phyloP scores from a whole-genome alignment of 1,284 basidiomycete species.

The Polyporus tsugae region DNA sequence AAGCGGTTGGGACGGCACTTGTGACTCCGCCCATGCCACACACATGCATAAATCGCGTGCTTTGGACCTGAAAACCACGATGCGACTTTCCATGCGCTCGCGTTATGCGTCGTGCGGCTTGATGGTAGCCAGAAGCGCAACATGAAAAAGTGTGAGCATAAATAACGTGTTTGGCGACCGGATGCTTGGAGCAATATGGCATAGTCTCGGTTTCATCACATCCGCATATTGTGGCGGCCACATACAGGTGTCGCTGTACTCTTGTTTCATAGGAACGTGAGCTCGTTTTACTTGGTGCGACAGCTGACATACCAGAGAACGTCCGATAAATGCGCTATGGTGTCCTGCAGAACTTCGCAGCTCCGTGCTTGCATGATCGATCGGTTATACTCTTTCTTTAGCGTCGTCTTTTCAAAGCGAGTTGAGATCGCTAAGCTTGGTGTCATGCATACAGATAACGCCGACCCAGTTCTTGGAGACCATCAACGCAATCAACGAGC shows the following conservation, averaged over 20 bases:
- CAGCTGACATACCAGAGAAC: no score
- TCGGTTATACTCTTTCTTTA: not conserved
- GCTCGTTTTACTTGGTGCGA: no score
- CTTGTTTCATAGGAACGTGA: no score
- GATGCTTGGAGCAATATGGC: no score
- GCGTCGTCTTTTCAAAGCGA: not conserved
- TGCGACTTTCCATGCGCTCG: not conserved
- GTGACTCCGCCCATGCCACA: not conserved
- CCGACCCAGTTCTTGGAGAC: constrained; percentile 86
- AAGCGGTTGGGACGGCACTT: not conserved
- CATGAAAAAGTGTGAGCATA: no score
- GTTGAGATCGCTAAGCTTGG: not conserved
- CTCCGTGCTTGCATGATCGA: no score
- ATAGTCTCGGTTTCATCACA: no score
- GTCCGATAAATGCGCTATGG: no score
- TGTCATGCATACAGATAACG: constrained; percentile 61
- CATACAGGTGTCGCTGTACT: no score
- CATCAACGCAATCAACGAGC: constrained; percentile 85
- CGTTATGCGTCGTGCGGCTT: not conserved
- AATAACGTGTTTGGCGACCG: no score
- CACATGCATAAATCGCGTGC: not conserved
- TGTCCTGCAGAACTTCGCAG: no score
- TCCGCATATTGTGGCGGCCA: no score
- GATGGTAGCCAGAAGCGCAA: not conserved
- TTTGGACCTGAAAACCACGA: not conserved